These are phyloP conservation scores for Arthrobotrys pseudoclavata DNA, from an alignment of 2,329 filamentous ascomycete species.

Conservation along the genomic window DNA sequence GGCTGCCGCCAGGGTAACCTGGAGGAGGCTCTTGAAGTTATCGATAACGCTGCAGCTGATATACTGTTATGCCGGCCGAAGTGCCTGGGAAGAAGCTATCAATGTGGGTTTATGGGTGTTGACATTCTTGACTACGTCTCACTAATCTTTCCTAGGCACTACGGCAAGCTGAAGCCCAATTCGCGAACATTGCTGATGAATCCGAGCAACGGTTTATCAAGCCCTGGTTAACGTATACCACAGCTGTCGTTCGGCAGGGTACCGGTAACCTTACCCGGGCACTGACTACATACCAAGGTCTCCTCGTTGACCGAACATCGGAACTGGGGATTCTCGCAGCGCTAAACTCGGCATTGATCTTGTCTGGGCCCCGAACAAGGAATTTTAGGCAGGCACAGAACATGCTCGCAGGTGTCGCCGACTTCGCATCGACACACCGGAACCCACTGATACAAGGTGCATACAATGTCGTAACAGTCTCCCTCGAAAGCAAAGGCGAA, in stretches of 20 bases:
- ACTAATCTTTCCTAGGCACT: slow-evolving; percentile 25
- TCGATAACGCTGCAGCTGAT: slow-evolving; percentile 51
- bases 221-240: slow-evolving; percentile 52
- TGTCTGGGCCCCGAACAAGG: slow-evolving; percentile 62
- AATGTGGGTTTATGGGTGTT: slow-evolving; percentile 6
- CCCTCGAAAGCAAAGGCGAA: slow-evolving; percentile 42
- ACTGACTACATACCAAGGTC: slow-evolving; percentile 41
- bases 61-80: slow-evolving; percentile 53
- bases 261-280: slow-evolving; percentile 52
- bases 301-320: slow-evolving; percentile 58
- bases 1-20: slow-evolving; percentile 43
- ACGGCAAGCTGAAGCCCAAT: slow-evolving; percentile 51
- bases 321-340: slow-evolving; percentile 69
- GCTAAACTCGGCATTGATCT: slow-evolving; percentile 69
- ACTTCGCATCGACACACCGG: slow-evolving; percentile 49
- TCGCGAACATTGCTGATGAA: slow-evolving; percentile 38
- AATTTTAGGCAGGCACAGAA: slow-evolving; percentile 45
- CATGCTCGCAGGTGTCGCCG: slow-evolving; percentile 45
- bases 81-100: slow-evolving; percentile 55
- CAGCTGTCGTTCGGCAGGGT: slow-evolving; percentile 54
- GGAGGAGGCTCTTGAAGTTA: slow-evolving; percentile 49
- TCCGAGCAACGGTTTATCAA: slow-evolving; percentile 54
- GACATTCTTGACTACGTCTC: background rate
- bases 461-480: slow-evolving; percentile 45
- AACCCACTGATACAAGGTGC: slow-evolving; percentile 52